Evolutionary conservation across 441 rosid species (phyloP).

Genomic region (Syzygium malaccense): DNA sequence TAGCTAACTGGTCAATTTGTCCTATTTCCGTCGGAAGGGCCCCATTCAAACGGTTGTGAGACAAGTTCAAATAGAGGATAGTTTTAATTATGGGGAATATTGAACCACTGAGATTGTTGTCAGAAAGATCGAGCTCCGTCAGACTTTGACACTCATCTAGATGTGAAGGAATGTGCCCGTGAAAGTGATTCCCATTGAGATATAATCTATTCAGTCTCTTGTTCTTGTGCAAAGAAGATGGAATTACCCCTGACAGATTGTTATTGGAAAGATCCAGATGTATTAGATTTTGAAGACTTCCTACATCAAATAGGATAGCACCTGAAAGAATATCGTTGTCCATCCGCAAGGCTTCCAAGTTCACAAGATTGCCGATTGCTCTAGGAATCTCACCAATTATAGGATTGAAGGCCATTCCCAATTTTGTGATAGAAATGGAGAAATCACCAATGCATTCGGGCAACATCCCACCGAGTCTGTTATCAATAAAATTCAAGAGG

Average conservation of each 20-base stretch:
- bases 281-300: neutral
- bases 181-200: neutral
- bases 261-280: neutral
- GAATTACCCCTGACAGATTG: constrained; percentile 20
- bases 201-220: neutral
- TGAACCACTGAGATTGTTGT: neutral
- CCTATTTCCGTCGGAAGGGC: accelerated
- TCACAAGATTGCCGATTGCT: neutral
- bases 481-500: too few relatives aligned
- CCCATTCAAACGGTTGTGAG: neutral
- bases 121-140: neutral
- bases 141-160: neutral
- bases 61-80: accelerated
- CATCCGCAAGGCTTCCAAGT: neutral
- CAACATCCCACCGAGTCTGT: neutral
- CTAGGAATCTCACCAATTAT: neutral
- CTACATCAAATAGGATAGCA: neutral
- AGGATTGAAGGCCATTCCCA: neutral
- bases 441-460: neutral
- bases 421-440: neutral
- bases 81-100: neutral
- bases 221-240: neutral
- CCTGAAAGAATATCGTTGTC: neutral
- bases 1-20: too few relatives aligned
- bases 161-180: neutral